These are phyloP conservation scores for Drechslerella coelobrocha DNA, from an alignment of 2,329 filamentous ascomycete genomes.

Conservation along the genomic window DNA sequence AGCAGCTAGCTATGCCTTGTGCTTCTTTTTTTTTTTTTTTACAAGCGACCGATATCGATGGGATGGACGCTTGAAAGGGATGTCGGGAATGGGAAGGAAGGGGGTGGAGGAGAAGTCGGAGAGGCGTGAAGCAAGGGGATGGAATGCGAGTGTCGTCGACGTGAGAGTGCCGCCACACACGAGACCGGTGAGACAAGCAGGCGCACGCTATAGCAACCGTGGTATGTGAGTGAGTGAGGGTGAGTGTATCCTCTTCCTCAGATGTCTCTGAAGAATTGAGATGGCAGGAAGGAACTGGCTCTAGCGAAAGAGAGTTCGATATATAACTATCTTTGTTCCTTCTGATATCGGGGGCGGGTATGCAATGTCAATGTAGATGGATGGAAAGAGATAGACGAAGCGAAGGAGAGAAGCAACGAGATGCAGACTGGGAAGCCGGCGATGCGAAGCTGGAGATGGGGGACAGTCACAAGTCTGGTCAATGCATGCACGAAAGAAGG, in stretches of 20 bases:
- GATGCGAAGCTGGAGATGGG: slow-evolving; percentile 49
- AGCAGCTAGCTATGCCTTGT: background rate
- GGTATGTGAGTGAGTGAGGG: too few species aligned
- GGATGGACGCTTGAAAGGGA: background rate
- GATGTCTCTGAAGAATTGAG: too few species aligned
- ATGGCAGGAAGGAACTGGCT: background rate
- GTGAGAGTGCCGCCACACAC: slow-evolving; percentile 1
- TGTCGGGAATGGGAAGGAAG: background rate
- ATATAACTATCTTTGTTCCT: too few species aligned
- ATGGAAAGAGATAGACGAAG: slow-evolving; percentile 50
- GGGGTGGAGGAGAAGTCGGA: background rate
- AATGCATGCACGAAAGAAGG: background rate
- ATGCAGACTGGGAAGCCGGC: slow-evolving; percentile 48
- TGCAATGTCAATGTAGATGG: slow-evolving; percentile 8
- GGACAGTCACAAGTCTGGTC: slow-evolving; percentile 18
- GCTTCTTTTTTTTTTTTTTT: background rate
- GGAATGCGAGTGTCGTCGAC: background rate
- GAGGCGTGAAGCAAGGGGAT: background rate
- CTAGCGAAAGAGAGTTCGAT: slow-evolving; percentile 50
- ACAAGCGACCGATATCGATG: background rate
- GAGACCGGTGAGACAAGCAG: background rate
- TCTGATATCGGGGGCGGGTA: slow-evolving; percentile 5
- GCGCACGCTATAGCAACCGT: background rate
- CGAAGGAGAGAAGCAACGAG: slow-evolving; percentile 49
- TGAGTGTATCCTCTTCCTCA: too few species aligned